Conservation (phyloP, 768 basidiomycete genomes). For the Podaxis carcinomalis region DNA sequence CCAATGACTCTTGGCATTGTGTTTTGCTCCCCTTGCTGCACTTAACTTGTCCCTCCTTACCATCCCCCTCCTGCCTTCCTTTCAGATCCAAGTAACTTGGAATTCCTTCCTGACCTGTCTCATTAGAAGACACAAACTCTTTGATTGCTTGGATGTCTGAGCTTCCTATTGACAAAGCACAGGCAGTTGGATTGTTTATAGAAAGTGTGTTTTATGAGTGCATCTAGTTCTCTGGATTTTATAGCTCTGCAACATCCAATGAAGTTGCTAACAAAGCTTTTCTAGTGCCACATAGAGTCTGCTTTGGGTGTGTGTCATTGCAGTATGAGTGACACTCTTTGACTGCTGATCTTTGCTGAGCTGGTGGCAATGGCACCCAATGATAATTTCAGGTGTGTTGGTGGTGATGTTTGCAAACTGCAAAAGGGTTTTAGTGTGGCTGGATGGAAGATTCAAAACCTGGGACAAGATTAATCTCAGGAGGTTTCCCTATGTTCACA, state of each 20-base stretch:
- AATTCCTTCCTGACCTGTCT: background rate
- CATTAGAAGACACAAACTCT: background rate
- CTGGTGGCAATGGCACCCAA: background rate
- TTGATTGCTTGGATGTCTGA: background rate
- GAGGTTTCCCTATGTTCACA: constrained; percentile 35
- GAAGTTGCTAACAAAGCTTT: background rate
- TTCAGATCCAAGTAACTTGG: no score
- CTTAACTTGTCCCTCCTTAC: no score
- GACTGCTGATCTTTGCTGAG: background rate
- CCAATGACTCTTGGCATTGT: background rate
- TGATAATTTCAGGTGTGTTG: constrained; percentile 25
- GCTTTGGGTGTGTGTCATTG: background rate
- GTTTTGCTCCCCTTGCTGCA: background rate
- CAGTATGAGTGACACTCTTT: background rate
- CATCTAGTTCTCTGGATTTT: constrained; percentile 7
- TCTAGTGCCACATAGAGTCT: background rate
- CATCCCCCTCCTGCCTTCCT: no score
- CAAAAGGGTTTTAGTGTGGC: constrained; percentile 28
- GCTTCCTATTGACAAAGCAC: constrained; percentile 32
- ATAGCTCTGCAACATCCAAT: background rate
- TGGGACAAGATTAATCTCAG: constrained; percentile 22
- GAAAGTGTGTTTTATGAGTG: constrained; percentile 35
- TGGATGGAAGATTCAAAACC: constrained; percentile 24
- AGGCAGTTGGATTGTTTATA: constrained; percentile 37
- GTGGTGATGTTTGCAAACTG: constrained; percentile 33